Base-by-base conservation (phyloP, 2,329 filamentous ascomycete genomes). In the Fusarium verrucosum region DNA sequence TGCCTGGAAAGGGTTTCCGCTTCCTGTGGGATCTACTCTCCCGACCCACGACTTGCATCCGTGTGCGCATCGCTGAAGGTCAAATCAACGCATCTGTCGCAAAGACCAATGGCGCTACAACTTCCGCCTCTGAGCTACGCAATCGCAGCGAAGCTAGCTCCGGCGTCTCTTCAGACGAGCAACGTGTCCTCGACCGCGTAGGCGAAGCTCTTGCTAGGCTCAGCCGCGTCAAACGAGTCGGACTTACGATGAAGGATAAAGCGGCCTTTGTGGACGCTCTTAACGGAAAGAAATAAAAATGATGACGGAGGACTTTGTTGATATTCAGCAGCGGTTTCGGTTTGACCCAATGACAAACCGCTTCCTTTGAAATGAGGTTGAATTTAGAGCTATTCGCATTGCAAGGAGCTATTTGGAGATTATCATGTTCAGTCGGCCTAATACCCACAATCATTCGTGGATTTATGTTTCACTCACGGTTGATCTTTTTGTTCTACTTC, bases 11-110 rank as follows among this genome's bases (percentile, higher is more conserved):
- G 25, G 93, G 91, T 76, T 47, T 85, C 7, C 79, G 80, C 3
- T 97, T 97, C 75, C 73, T 97, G 10, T 99, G 94, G 93, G 90
- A 89, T 50, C 81, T 98, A 10, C 87, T 97, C 30, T 92, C 90
- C 38, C 87, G 89, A 43, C 91, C 93, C 1, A 96, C 92, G 2
- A 95, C 97, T 66, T 93, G 89, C 71, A 94, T 99, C 70, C 88
- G 93, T 22, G 94, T 98, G 13, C 87, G 95, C 45, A 94, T 99
- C 52, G 95, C 93, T 1, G 91, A 94, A 72, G 86, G 85, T 1
- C 85, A 94, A 44, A 77, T 79, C 66, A 89, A 88, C 59, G 81
- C 78, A 5, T 74, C 81, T 2, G 74, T 74, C 4, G 74, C 75
- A 5, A 71, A 71, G 44, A 74, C 73, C 11, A 78, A 80, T 13